Base-by-base conservation (phyloP, 176 grass and related monocot genomes). In the Stipa capillata region DNA sequence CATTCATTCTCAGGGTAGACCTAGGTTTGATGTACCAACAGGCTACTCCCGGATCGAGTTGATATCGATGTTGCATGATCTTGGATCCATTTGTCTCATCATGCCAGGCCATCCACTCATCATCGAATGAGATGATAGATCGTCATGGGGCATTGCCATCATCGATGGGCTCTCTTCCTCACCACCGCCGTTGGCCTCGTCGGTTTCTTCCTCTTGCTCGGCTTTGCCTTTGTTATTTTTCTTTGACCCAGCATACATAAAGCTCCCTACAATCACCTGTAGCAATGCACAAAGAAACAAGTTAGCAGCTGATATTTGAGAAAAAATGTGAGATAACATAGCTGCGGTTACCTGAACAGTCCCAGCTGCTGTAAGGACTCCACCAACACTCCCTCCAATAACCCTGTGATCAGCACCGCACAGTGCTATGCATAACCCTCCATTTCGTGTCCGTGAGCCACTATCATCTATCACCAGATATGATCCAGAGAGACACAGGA, bases 401-500 rank as follows among this genome's bases (percentile, higher is more conserved):
- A 93, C 76, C 7, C 84, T 78, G 47, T 84, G 90, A 52, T 85
- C 85, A 35, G 90, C 73, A 29, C 78, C 79, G 20, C 86, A 91
- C 17, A 87, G 81, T 10, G 83, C 87, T 64, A 97, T 83, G 73
- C 83, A 83, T 61, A 93, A 76, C 25, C 87, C 85, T 48, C 85
- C 85, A 1, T 74, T 96, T 2, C 82, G 62, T 35, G 77, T 86
- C 17, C 82, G 87, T 1, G 79, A 80, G 5, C 83, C 87, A 11
- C 76, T 80, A 21, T 85, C 81, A 11, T 93, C 90, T 17, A 80
- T 82, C 61, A 78, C 53, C 73, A 93, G 72, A 29, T 93, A 93
- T 4, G 90, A 97, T 28, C 94, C 88, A 43, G 90, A 89, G 61
- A 93, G 80, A 83, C 84, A 87, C 33, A 91, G 74, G 69, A 91